Evolutionary conservation across 2,329 filamentous ascomycete species (phyloP), one percentile per base, ranked within the genome.

Genomic region (Aspergillus intermedius): DNA sequence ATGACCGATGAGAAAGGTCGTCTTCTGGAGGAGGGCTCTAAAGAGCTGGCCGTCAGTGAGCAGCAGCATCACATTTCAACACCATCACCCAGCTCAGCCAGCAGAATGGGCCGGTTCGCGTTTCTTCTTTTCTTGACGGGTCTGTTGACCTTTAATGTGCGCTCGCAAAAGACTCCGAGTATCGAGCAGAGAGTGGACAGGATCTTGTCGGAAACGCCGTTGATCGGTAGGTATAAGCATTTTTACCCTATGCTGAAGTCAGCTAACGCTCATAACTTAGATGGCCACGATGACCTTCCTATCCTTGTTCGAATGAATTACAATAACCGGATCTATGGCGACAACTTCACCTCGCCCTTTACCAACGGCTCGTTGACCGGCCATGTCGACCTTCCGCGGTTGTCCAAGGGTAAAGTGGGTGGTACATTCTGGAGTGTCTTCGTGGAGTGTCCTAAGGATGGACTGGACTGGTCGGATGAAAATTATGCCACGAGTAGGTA

Each of bases 341-440:
- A 78, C 10, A 80, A 83, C 44, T 96, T 95, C 70, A 84, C 78
- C n/a, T 71, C 82, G 34, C 77, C 79, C 5, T 95, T 95, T 61
- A 79, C 84, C 55, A 72, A 86, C 19, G 88, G 87, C 28, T 80
- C 79, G 1, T 70, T 95, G 45, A 62, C 66, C 0, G 76, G 76
- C 3, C 87, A 97, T 56, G 85, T 93, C 46, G 91, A 97, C 65
- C 72, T 95, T 7, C 83, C 86, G 1, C 82, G 91, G 4, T 76
- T 95, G 43, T 76, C 79, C 32, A 68, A 80, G 44, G 90, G 91
- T 53, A 57, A 59, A 25, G 60, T 68, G 4, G 90, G 90, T 35
- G 91, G 90, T 48, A 84, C 87, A n/a, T 96, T 96, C 66, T 96
- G 91, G 91, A 91, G 86, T 63, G 88, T 93, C 8, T 97, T 78